Conservation (phyloP, 768 basidiomycete genomes). For the Suillus hirtellus region DNA sequence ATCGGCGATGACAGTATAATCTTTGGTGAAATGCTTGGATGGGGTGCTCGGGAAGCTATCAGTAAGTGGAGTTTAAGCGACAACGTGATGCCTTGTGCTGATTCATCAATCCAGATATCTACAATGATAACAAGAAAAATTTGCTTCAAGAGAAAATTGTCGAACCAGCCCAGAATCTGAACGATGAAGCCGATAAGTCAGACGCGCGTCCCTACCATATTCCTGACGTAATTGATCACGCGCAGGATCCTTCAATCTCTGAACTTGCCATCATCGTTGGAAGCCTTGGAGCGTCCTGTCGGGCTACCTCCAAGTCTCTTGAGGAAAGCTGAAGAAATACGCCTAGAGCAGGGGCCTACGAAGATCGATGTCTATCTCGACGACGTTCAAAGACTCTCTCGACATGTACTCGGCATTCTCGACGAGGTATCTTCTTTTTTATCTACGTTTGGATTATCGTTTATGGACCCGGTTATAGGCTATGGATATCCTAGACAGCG, state of each 20-base stretch:
- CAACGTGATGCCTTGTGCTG: constrained; percentile 2
- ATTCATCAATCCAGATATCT: constrained; percentile 59
- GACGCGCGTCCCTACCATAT: constrained; percentile 23
- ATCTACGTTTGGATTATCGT: constrained; percentile 1
- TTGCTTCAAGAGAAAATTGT: constrained; percentile 69
- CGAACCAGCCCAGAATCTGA: constrained; percentile 60
- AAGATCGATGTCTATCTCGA: constrained; percentile 72
- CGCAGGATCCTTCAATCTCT: constrained; percentile 64
- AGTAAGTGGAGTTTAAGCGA: constrained; percentile 50
- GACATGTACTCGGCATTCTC: constrained; percentile 59
- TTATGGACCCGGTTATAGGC: constrained; percentile 49
- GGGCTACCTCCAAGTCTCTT: constrained; percentile 88
- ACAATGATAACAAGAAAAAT: constrained; percentile 75
- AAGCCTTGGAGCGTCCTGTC: constrained; percentile 83
- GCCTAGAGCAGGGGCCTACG: constrained; percentile 71
- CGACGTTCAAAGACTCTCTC: constrained; percentile 67
- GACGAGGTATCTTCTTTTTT: constrained; percentile 62
- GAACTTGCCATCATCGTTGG: constrained; percentile 82
- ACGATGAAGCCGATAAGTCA: constrained; percentile 61
- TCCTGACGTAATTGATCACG: constrained; percentile 10
- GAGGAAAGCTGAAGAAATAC: constrained; percentile 82
- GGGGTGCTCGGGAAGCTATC: constrained; percentile 88
- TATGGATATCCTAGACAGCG: constrained; percentile 86
- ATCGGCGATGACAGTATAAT: constrained; percentile 57
- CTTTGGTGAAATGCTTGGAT: constrained; percentile 75